A percentile compares a stretch with the other conserved stretches of the same genome.
phyloP scores from a whole-genome alignment of 2,329 filamentous ascomycete genomes.

The Ceratocystis ficicola region DNA sequence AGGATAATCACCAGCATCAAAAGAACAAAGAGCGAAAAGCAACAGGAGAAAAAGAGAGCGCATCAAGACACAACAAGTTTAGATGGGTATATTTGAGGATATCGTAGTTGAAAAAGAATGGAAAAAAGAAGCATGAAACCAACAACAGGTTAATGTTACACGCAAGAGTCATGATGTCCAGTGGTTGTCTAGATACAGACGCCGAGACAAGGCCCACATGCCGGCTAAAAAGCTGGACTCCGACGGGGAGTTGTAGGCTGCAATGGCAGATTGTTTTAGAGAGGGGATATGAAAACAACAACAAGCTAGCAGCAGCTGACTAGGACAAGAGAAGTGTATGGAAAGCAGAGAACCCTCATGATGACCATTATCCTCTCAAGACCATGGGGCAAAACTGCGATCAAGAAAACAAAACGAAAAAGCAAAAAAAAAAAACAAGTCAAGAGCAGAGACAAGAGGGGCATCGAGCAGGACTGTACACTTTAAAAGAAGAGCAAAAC shows the following conservation, averaged over 20 bases:
- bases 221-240: background rate
- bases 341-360: background rate
- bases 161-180: constrained; percentile 10
- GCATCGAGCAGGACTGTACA: constrained; percentile 12
- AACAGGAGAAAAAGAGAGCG: constrained; percentile 23
- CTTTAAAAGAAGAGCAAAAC: background rate
- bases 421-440: background rate
- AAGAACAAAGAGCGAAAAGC: constrained; percentile 20
- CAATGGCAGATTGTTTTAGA: too few species aligned
- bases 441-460: constrained; percentile 11
- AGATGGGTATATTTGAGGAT: constrained; percentile 21
- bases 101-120: constrained; percentile 13
- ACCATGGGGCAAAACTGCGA: too few species aligned
- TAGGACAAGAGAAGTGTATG: background rate
- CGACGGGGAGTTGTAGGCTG: too few species aligned
- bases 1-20: constrained; percentile 4
- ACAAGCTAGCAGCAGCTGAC: background rate
- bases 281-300: too few species aligned
- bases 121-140: constrained; percentile 9
- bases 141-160: constrained; percentile 16
- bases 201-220: background rate
- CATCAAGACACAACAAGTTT: constrained; percentile 13
- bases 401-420: background rate
- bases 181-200: background rate
- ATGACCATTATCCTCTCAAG: background rate